A percentile compares a stretch with the other conserved stretches of the same genome.
phyloP scores from a whole-genome alignment of 495 filamentous ascomycete genomes.

The Neurospora sp. region DNA sequence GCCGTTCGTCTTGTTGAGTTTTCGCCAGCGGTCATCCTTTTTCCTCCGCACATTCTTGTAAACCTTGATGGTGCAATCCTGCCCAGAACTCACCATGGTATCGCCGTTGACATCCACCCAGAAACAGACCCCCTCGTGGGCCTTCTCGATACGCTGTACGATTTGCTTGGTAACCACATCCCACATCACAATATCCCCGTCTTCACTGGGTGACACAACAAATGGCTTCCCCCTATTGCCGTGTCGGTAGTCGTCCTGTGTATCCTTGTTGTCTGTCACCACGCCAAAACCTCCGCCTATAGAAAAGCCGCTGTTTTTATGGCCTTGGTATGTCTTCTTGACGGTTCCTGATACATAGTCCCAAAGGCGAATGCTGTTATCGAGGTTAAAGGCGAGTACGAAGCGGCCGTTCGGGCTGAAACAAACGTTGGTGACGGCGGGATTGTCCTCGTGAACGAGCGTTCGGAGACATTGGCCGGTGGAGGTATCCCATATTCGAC shows the following conservation, averaged over 20 bases:
- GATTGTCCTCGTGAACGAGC: conserved; percentile 92
- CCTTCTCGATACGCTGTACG: conserved; percentile 54
- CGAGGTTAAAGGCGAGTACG: conserved; percentile 83
- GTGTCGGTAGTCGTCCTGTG: conserved; percentile 5
- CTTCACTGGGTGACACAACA: conserved; percentile 75
- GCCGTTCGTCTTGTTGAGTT: not conserved
- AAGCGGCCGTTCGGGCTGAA: conserved; percentile 92
- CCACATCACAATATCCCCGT: conserved; percentile 79
- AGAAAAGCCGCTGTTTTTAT: conserved; percentile 74
- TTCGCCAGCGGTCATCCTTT: conserved; percentile 2
- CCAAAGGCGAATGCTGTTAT: conserved; percentile 85
- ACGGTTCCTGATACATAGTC: conserved; percentile 78
- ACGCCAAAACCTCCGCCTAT: conserved; percentile 71
- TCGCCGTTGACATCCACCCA: conserved; percentile 56
- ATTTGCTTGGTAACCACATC: conserved; percentile 78
- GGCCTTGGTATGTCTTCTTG: conserved; percentile 96
- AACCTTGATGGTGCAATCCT: conserved; percentile 33
- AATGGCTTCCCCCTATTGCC: conserved; percentile 32
- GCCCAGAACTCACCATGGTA: conserved; percentile 37
- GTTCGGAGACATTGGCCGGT: conserved; percentile 94
- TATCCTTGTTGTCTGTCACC: conserved; percentile 33
- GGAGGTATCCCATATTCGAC: conserved; percentile 86
- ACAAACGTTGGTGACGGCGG: conserved; percentile 77
- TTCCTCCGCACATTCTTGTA: conserved; percentile 20
- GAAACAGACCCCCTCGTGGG: conserved; percentile 74